Evolutionary conservation across 192 early-diverging fungal species (phyloP), one percentile per base, ranked within the genome.

Genomic region (Backusella sp.): DNA sequence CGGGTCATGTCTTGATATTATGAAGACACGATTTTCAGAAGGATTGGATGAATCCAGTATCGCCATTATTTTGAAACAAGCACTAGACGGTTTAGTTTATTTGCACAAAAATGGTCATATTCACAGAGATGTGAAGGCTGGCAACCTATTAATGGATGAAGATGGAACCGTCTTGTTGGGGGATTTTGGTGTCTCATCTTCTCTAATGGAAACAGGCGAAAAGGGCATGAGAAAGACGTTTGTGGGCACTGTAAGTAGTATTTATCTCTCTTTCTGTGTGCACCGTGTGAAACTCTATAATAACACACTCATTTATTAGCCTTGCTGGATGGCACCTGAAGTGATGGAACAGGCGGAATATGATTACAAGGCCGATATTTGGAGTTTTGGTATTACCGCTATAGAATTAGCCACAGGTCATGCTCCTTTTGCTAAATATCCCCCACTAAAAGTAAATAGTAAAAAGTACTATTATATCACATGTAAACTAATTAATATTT

Each of bases 261-360:
- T 71, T 17, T 34, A 28, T 23, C 9, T 26, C 4, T 49, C 11
- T 21, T 1, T 56, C 9, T 56, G 21, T 56, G 21, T 44, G 15
- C 17, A 4, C 3, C 35, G 32, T 39, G 53, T 62, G 9, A 42
- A 73, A 34, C 1, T 66, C 26, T n/a, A 68, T 66, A 66, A 59
- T 66, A 53, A 69, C 36, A 69, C 36, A 17, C n/a, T 17, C 28
- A 62, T 52, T 4, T 39, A 7, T 41, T 74, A 83, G 74, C 89
- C 89, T 34, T 90, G 89, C 68, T 90, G 87, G 86, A 89, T 92
- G 89, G 88, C 91, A 44, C 89, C 94, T 17, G 89, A 96, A 77
- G 94, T 96, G 21, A 96, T 96, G 95, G 93, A 96, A 74, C 95
- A 96, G 76, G 87, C 86, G 8, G 93, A 92, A 6, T 96, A 96